A percentile compares a stretch with the other conserved stretches of the same genome.
Conservation (phyloP, 768 basidiomycete genomes). For the Leucocoprinus sp. region DNA sequence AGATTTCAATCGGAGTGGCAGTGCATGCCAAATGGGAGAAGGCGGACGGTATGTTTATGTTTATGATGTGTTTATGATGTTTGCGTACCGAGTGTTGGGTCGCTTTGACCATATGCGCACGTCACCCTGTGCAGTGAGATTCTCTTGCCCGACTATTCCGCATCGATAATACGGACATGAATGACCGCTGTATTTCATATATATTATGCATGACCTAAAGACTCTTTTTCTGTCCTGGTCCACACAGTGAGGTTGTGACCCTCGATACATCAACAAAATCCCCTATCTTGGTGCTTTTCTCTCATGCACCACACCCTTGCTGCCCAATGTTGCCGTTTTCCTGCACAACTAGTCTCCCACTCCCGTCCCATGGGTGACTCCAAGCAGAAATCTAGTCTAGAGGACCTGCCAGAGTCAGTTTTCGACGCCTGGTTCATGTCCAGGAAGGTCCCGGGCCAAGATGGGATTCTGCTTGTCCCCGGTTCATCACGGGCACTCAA, state of each 20-base stretch:
- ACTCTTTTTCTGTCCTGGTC: constrained; percentile 18
- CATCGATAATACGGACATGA: constrained; percentile 39
- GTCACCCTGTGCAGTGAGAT: constrained; percentile 26
- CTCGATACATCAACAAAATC: constrained; percentile 22
- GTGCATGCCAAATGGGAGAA: constrained; percentile 3
- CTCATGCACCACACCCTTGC: constrained; percentile 32
- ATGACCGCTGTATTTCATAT: constrained; percentile 40
- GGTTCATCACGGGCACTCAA: constrained; percentile 65
- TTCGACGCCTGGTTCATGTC: constrained; percentile 56
- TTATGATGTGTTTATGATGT: no score
- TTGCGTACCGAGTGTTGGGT: constrained; percentile 26
- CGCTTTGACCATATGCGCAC: constrained; percentile 38
- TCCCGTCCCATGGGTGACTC: constrained; percentile 19
- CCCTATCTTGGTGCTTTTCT: constrained; percentile 23
- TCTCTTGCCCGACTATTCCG: constrained; percentile 22
- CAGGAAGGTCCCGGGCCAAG: constrained; percentile 38
- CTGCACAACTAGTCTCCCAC: constrained; percentile 27
- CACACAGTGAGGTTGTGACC: constrained; percentile 20
- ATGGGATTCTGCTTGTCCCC: constrained; percentile 43
- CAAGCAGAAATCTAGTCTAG: constrained; percentile 15
- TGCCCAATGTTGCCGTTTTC: constrained; percentile 28
- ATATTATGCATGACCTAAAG: constrained; percentile 26
- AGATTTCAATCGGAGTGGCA: constrained; percentile 7
- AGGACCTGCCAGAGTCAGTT: constrained; percentile 22
- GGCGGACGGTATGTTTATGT: constrained; percentile 1